phyloP scores from a whole-genome alignment of 768 basidiomycete genomes.

The Leccinum pellstonianum region DNA sequence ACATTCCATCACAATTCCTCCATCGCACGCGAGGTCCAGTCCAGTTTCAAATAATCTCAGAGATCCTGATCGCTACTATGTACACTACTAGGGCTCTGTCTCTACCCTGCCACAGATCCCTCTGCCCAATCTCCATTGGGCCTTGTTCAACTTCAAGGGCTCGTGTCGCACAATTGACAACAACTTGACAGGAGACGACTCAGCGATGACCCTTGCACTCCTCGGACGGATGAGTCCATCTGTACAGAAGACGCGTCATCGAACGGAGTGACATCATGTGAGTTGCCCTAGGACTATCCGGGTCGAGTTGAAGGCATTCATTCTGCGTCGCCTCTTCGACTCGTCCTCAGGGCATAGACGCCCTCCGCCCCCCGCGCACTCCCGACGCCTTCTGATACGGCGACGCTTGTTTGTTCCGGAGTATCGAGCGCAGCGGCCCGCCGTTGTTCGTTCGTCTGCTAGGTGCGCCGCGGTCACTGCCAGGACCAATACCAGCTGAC shows the following conservation, averaged over 20 bases:
- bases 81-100: neutral
- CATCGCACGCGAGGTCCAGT: neutral
- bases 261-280: neutral
- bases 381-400: slow-evolving; percentile 10
- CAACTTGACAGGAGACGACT: neutral
- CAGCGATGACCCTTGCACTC: neutral
- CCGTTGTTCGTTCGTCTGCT: neutral
- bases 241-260: neutral
- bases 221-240: neutral
- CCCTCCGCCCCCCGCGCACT: neutral
- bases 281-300: neutral
- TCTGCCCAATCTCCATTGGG: neutral
- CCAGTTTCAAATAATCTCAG: neutral
- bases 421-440: slow-evolving; percentile 14
- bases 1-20: neutral
- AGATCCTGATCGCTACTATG: neutral
- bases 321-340: neutral
- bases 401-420: slow-evolving; percentile 11
- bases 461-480: neutral
- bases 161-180: neutral
- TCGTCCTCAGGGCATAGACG: slow-evolving; percentile 3
- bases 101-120: neutral
- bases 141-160: neutral
- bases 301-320: neutral
- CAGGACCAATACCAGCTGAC: neutral